Evolutionary conservation across 2,329 filamentous ascomycete genomes (phyloP).

Genomic region (Ceratocystis huliohia): DNA sequence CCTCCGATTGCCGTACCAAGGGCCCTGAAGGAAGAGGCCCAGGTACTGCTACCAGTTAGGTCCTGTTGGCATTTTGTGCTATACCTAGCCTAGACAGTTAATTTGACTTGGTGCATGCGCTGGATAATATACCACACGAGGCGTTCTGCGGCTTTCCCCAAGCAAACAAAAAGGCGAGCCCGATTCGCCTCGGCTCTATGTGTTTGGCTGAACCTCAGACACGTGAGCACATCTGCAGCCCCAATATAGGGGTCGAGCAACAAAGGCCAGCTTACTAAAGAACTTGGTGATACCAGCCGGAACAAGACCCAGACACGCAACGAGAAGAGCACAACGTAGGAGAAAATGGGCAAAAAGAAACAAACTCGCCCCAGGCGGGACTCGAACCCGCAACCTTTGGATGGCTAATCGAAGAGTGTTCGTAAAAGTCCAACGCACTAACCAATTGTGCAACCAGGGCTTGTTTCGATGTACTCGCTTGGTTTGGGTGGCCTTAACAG

Average conservation of each 20-base stretch:
- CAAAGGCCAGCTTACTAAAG: background rate
- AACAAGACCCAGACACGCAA: background rate
- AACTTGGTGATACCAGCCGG: background rate
- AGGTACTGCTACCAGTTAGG: background rate
- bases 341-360: background rate
- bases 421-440: conserved; percentile 23
- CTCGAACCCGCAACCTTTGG: conserved; percentile 23
- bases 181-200: background rate
- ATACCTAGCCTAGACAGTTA: background rate
- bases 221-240: too few species aligned
- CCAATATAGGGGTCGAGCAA: too few species aligned
- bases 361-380: conserved; percentile 21
- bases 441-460: conserved; percentile 23
- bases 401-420: conserved; percentile 12
- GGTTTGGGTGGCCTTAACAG: background rate
- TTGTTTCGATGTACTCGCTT: background rate
- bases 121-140: background rate
- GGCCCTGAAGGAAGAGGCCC: background rate
- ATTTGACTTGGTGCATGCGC: background rate
- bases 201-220: too few species aligned
- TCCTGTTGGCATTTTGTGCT: background rate
- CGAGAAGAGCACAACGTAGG: background rate
- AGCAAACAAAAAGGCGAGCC: background rate
- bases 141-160: background rate
- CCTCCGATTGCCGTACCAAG: background rate